phyloP scores from a whole-genome alignment of 2,329 filamentous ascomycete genomes.

The Hypoxylon rubiginosum region DNA sequence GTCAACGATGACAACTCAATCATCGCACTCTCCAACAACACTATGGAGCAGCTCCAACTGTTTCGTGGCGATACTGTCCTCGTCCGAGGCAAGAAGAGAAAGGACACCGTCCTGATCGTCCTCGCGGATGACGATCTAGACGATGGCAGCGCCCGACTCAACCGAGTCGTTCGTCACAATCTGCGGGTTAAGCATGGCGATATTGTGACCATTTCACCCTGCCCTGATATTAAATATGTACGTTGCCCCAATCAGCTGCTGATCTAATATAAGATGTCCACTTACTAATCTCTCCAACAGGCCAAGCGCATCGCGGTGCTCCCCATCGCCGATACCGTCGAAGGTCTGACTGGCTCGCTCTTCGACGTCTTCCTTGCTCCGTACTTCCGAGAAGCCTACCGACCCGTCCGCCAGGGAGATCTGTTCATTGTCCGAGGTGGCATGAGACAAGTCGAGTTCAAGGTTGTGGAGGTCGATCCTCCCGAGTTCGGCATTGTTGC shows the following conservation, averaged over 20 bases:
- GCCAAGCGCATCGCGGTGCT: slow-evolving; percentile 99
- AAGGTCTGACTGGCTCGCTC: slow-evolving; percentile 95
- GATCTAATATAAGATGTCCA: background rate
- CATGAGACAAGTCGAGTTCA: slow-evolving; percentile 99
- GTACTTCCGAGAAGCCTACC: slow-evolving; percentile 99
- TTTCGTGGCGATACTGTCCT: slow-evolving; percentile 99
- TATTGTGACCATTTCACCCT: slow-evolving; percentile 96
- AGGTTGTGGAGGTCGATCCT: slow-evolving; percentile 98
- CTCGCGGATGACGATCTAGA: slow-evolving; percentile 97
- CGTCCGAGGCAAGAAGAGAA: slow-evolving; percentile 99
- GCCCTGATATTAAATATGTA: slow-evolving; percentile 99
- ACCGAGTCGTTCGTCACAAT: slow-evolving; percentile 98
- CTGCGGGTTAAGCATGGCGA: slow-evolving; percentile 98
- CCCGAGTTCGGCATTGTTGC: slow-evolving; percentile 99
- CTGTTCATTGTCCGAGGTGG: slow-evolving; percentile 97
- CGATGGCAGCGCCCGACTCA: slow-evolving; percentile 96
- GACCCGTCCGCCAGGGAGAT: slow-evolving; percentile 96
- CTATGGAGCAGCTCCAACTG: slow-evolving; percentile 97
- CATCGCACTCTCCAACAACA: slow-evolving; percentile 97
- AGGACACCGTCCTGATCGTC: slow-evolving; percentile 98
- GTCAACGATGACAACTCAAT: slow-evolving; percentile 99
- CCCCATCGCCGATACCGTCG: slow-evolving; percentile 97
- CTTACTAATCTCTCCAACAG: slow-evolving; percentile 61
- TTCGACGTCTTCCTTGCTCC: slow-evolving; percentile 99
- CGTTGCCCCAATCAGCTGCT: slow-evolving; percentile 57